phyloP scores from a whole-genome alignment of 2,329 filamentous ascomycete species.

The Ophiosphaerella narmari region DNA sequence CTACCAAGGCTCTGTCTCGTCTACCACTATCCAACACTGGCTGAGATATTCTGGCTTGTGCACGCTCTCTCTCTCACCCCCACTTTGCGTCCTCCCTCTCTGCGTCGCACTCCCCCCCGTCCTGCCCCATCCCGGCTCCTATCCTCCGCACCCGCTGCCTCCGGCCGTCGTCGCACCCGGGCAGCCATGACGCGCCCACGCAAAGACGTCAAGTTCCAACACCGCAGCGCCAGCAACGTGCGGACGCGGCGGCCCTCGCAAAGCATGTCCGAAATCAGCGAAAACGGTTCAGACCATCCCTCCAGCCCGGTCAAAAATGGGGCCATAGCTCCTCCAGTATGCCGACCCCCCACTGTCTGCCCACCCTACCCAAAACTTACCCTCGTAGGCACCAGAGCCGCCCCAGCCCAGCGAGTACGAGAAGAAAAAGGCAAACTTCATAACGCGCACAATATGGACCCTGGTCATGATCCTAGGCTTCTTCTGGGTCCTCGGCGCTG shows the following conservation, averaged over 20 bases:
- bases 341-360: not conserved
- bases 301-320: conserved; percentile 57
- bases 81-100: not conserved
- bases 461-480: conserved; percentile 96
- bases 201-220: conserved; percentile 66
- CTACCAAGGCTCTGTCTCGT: too few relatives aligned
- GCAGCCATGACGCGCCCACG: conserved; percentile 48
- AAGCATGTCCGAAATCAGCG: conserved; percentile 74
- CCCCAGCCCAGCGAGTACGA: conserved; percentile 74
- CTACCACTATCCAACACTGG: not conserved
- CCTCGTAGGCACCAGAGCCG: conserved; percentile 41
- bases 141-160: conserved; percentile 1
- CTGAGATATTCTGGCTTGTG: too few relatives aligned
- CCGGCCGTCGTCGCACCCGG: conserved; percentile 7
- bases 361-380: conserved; percentile 21
- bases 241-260: conserved; percentile 65
- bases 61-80: conserved; percentile 2
- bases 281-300: conserved; percentile 56
- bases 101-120: not conserved
- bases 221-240: conserved; percentile 54
- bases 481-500: conserved; percentile 89
- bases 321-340: conserved; percentile 20
- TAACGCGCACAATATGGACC: conserved; percentile 96
- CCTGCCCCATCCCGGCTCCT: not conserved
- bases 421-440: conserved; percentile 98